These are phyloP conservation scores for Epichloe bromicola DNA, from an alignment of 2,329 filamentous ascomycete genomes.

Conservation along the genomic window DNA sequence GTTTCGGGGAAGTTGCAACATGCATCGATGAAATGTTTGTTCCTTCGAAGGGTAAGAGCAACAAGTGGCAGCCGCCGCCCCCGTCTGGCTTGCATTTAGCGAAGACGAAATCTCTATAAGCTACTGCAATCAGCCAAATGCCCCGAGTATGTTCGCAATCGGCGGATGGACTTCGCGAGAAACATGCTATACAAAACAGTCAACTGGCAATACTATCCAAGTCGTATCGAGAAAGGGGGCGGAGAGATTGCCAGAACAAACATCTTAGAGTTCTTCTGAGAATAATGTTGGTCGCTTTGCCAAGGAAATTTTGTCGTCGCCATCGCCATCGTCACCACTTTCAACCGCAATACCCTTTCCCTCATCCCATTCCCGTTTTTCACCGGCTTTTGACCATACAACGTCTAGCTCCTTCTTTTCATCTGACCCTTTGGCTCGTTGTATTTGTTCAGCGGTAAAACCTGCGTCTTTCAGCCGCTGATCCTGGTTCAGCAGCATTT, in stretches of 20 bases:
- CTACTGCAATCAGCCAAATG: neutral
- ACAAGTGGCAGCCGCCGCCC: neutral
- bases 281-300: slow-evolving; percentile 5
- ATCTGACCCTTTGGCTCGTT: slow-evolving; percentile 41
- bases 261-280: slow-evolving; percentile 6
- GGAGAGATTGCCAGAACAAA: neutral
- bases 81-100: neutral
- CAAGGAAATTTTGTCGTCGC: neutral
- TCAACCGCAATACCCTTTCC: slow-evolving; percentile 28
- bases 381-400: slow-evolving; percentile 57
- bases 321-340: slow-evolving; percentile 3
- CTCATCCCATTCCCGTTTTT: slow-evolving; percentile 48
- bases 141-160: neutral
- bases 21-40: neutral
- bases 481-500: slow-evolving; percentile 62
- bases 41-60: neutral
- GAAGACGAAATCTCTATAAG: neutral
- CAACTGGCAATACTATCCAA: neutral
- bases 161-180: neutral
- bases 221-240: neutral
- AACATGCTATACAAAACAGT: neutral
- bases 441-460: slow-evolving; percentile 63
- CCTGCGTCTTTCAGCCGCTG: slow-evolving; percentile 65
- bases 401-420: slow-evolving; percentile 49
- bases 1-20: neutral